Percentiles rank a stretch among this genome's conserved stretches.
Conservation (phyloP, 768 basidiomycete genomes). For the Ramaria rubella region DNA sequence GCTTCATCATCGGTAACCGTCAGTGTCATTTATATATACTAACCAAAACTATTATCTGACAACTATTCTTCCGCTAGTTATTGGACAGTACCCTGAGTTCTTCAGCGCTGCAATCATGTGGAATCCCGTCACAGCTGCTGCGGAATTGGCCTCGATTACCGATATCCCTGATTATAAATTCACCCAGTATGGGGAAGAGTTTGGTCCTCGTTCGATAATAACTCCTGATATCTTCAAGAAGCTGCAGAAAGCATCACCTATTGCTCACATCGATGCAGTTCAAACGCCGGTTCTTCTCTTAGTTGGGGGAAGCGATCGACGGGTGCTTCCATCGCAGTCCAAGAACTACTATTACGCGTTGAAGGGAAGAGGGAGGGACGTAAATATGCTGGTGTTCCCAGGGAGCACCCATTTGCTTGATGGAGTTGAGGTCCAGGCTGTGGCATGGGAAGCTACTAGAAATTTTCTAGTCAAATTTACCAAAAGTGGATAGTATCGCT, state of each 20-base stretch:
- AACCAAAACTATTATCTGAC: not conserved
- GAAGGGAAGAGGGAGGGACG: slow-evolving; percentile 37
- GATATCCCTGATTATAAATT: slow-evolving; percentile 67
- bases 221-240: slow-evolving; percentile 37
- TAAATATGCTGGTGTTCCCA: slow-evolving; percentile 56
- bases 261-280: slow-evolving; percentile 45
- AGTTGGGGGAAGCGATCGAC: slow-evolving; percentile 52
- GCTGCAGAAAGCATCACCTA: slow-evolving; percentile 49
- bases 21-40: slow-evolving; percentile 24
- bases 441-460: slow-evolving; percentile 51
- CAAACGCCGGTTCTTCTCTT: slow-evolving; percentile 48
- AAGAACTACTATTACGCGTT: slow-evolving; percentile 60
- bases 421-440: not conserved
- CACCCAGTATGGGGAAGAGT: slow-evolving; percentile 37
- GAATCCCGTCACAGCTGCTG: slow-evolving; percentile 63
- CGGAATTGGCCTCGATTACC: slow-evolving; percentile 41
- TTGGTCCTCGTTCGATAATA: slow-evolving; percentile 31
- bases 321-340: slow-evolving; percentile 59
- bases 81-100: slow-evolving; percentile 52
- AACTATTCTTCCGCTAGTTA: slow-evolving; percentile 35
- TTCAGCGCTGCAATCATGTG: slow-evolving; percentile 58
- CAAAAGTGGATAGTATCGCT: no score
- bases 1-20: slow-evolving; percentile 57
- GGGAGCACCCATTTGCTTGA: slow-evolving; percentile 59
- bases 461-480: no score